Evolutionary conservation across 2,329 filamentous ascomycete species (phyloP), one percentile per base, ranked within the genome.

Genomic region (Scopulariopsis brevicaulis): DNA sequence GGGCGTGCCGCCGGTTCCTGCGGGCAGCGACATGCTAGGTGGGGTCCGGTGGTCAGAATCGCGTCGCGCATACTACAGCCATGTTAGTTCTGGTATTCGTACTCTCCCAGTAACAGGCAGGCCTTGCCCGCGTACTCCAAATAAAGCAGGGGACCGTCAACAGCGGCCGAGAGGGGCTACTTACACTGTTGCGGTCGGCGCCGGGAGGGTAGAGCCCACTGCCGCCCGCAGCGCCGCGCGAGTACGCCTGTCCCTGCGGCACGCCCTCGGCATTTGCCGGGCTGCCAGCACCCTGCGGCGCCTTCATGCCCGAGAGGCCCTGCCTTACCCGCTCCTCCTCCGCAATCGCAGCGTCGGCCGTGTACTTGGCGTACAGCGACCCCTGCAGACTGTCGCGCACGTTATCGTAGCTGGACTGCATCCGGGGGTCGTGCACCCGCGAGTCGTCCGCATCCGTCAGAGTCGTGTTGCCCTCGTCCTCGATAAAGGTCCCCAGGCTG

Each of bases 401-500:
- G 20, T 24, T 20, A 8, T 50, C 46, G 20, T 22, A 24, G 22
- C 22, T 50, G 6, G 46, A 12, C 4, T 20, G 46, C 46, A 50
- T 50, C 20, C 46, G 46, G 22, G n/a, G 46, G 46, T 50, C 46
- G 22, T 61, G 69, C 77, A 85, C 83, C 60, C 73, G 71, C 2
- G 79, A 77, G 52, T 84, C 81, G 59, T 85, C 82, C 50, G 69
- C 75, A 52, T 78, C 77, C 54, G 66, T 68, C 56, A 75, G 69
- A 54, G 77, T 76, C 20, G 76, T 71, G 20, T 79, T 82, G 55
- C 81, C 78, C 57, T 92, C 90, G 40, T 91, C 88, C 20, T 87
- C 85, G 32, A 83, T 87, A 69, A 91, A 95, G 68, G 86, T 86
- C 51, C 87, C 86, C 80, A 91, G 86, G 65, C 92, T 96, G 46